Conservation (phyloP, 371 early-diverging fungal genomes). For the Nematocida sp. region DNA sequence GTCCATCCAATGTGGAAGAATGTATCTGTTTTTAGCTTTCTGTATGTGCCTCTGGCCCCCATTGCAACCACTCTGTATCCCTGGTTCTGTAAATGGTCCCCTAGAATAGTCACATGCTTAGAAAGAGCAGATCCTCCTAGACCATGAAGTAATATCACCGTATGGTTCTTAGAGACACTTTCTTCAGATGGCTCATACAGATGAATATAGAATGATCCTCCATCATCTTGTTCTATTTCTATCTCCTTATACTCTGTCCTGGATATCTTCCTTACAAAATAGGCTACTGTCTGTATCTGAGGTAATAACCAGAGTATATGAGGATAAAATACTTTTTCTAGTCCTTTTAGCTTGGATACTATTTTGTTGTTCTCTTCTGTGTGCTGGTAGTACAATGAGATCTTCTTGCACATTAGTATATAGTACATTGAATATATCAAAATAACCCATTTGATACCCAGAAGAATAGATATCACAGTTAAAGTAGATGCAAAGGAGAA, state of each 20-base stretch:
- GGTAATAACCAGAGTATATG: slow-evolving; percentile 51
- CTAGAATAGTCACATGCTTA: slow-evolving; percentile 55
- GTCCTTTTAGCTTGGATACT: slow-evolving; percentile 49
- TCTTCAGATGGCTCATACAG: slow-evolving; percentile 45
- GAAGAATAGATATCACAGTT: slow-evolving; percentile 29
- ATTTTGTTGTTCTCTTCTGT: slow-evolving; percentile 8
- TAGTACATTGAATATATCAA: slow-evolving; percentile 37
- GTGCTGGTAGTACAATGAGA: slow-evolving; percentile 31
- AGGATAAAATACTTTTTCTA: slow-evolving; percentile 51
- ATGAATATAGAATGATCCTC: slow-evolving; percentile 49
- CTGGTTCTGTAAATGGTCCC: slow-evolving; percentile 45
- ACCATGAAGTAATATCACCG: slow-evolving; percentile 62
- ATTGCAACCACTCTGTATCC: slow-evolving; percentile 56
- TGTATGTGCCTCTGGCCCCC: slow-evolving; percentile 58
- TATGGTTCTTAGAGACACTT: slow-evolving; percentile 21
- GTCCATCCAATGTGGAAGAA: slow-evolving; percentile 64
- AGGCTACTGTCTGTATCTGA: slow-evolving; percentile 49
- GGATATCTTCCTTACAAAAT: slow-evolving; percentile 27
- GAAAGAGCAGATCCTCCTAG: slow-evolving; percentile 57
- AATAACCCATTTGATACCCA: slow-evolving; percentile 42
- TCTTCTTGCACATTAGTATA: slow-evolving; percentile 35
- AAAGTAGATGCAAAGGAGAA: slow-evolving; percentile 44
- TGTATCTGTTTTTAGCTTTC: slow-evolving; percentile 32
- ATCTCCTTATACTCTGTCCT: slow-evolving; percentile 2
- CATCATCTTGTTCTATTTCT: slow-evolving; percentile 37